A percentile compares a stretch with the other conserved stretches of the same genome.
Conservation (phyloP, 495 filamentous ascomycete genomes). For the Monascus purpureus region DNA sequence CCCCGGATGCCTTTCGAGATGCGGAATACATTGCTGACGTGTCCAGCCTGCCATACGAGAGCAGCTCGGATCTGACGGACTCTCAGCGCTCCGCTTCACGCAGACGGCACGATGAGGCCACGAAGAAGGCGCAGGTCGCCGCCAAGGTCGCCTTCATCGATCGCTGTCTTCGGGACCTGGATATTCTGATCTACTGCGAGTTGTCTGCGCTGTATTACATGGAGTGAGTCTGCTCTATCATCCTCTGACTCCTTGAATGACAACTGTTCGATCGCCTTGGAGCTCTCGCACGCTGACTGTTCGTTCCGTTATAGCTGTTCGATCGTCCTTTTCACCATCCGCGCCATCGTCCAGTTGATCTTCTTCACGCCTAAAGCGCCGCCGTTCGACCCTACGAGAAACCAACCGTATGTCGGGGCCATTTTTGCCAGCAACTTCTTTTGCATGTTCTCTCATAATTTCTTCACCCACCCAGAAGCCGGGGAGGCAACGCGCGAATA, state of each 20-base stretch:
- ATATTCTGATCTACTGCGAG: slow-evolving; percentile 70
- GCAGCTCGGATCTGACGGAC: slow-evolving; percentile 11
- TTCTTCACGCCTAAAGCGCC: slow-evolving; percentile 70
- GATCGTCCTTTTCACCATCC: slow-evolving; percentile 54
- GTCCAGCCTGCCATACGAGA: slow-evolving; percentile 26
- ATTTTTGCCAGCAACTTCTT: slow-evolving; percentile 58
- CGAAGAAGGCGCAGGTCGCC: slow-evolving; percentile 24
- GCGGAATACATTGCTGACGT: slow-evolving; percentile 39
- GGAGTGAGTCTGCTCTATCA: slow-evolving; percentile 47
- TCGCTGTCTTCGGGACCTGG: slow-evolving; percentile 55
- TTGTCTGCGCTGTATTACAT: slow-evolving; percentile 77
- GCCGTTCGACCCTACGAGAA: slow-evolving; percentile 44
- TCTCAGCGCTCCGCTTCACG: slow-evolving; percentile 2
- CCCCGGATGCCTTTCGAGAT: slow-evolving; percentile 36
- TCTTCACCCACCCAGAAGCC: slow-evolving; percentile 46
- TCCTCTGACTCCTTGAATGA: neutral
- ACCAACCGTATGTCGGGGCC: slow-evolving; percentile 52
- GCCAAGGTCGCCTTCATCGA: slow-evolving; percentile 47
- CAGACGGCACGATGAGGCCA: slow-evolving; percentile 16
- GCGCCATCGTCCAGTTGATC: slow-evolving; percentile 55
- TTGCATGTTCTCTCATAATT: slow-evolving; percentile 58
- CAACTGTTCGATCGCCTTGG: too few species aligned
- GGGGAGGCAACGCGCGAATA: slow-evolving; percentile 68
- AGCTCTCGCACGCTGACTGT: too few species aligned
- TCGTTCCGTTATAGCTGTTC: slow-evolving; percentile 59